Base-by-base conservation (phyloP, 1,284 basidiomycete species). In the Volvariella surrecta region DNA sequence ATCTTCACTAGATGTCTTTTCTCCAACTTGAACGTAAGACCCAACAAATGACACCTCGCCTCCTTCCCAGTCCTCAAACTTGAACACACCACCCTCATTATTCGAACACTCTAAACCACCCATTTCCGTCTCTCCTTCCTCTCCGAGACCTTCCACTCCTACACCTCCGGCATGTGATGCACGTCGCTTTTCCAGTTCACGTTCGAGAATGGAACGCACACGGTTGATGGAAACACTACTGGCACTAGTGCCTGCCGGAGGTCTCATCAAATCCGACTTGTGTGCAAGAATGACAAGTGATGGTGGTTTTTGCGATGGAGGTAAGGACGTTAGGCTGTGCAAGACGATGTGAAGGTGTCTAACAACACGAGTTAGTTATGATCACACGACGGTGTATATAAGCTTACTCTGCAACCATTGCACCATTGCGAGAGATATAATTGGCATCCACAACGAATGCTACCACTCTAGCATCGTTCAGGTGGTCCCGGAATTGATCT, bases 381-480 rank as follows among this genome's bases (percentile, higher is more conserved):
- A 9, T 49, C 9, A 41, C 19, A 43, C 13, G 8, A 32, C 8
- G 39, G 22, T 11, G 18, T n/a, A 46, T 20, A 22, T 51, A 22
- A 17, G 73, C 81, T 42, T 58, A 89, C 87, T 89, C 86, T 49
- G 86, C 86, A 3, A 86, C 83, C 0, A 65, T 67, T 16, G 80
- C 57, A 1, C 76, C 80, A 58, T 82, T 88, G 42, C 86, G 68
- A 16, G 86, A 84, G 35, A 89, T 63, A 0, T 76, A 82, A 53
- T 76, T 83, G 1, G 82, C 70, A 56, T 89, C 87, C 1, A 87
- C 82, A 1, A 88, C 79, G 53, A 89, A 89, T 3, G 73, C 77
- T 17, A 89, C 60, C 2, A 68, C 76, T 50, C 76, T 80, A 1
- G 83, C 73, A 37, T 76, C 67, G 6, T 63, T 47, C 31, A 89